phyloP scores from a whole-genome alignment of 805 yeast genomes.

The Myxozyma melibiosi region DNA sequence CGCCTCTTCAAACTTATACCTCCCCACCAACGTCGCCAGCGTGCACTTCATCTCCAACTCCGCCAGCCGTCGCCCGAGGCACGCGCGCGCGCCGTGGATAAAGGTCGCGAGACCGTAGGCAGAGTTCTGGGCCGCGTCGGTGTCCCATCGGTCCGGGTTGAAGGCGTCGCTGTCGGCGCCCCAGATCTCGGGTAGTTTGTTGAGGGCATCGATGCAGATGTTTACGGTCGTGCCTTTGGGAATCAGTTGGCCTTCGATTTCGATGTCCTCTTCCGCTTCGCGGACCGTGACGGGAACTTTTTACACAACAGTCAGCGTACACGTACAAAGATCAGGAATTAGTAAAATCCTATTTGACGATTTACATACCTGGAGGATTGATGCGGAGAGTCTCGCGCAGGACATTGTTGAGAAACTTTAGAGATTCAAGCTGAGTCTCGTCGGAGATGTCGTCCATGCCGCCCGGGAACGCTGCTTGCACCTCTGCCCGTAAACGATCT shows the following conservation, averaged over 20 bases:
- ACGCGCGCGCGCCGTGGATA: slow-evolving; percentile 27
- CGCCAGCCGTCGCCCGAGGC: slow-evolving; percentile 27
- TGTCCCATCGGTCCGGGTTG: slow-evolving; percentile 30
- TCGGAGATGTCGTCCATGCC: slow-evolving; percentile 13
- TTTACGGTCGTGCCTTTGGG: slow-evolving; percentile 21
- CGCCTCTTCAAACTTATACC: slow-evolving; percentile 17
- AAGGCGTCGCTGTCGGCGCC: slow-evolving; percentile 28
- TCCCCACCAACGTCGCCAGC: slow-evolving; percentile 18
- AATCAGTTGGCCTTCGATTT: slow-evolving; percentile 9
- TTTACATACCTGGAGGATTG: slow-evolving; percentile 14
- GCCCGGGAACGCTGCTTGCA: slow-evolving; percentile 23
- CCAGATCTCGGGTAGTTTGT: slow-evolving; percentile 22
- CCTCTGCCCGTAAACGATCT: slow-evolving; percentile 21
- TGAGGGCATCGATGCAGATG: slow-evolving; percentile 13
- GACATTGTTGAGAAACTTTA: slow-evolving; percentile 24
- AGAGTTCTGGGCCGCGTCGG: not conserved
- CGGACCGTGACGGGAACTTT: slow-evolving; percentile 23
- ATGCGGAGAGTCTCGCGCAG: slow-evolving; percentile 19
- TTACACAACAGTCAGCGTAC: not conserved
- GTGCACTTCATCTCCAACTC: slow-evolving; percentile 24
- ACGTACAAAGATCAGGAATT: no score
- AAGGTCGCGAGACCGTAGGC: slow-evolving; percentile 25
- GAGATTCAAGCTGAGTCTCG: slow-evolving; percentile 16
- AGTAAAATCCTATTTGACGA: not conserved
- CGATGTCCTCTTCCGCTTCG: slow-evolving; percentile 22